A percentile compares a stretch with the other conserved stretches of the same genome.
These are phyloP conservation scores for Tulasnella sp. DNA, from an alignment of 768 basidiomycete species.

Conservation along the genomic window DNA sequence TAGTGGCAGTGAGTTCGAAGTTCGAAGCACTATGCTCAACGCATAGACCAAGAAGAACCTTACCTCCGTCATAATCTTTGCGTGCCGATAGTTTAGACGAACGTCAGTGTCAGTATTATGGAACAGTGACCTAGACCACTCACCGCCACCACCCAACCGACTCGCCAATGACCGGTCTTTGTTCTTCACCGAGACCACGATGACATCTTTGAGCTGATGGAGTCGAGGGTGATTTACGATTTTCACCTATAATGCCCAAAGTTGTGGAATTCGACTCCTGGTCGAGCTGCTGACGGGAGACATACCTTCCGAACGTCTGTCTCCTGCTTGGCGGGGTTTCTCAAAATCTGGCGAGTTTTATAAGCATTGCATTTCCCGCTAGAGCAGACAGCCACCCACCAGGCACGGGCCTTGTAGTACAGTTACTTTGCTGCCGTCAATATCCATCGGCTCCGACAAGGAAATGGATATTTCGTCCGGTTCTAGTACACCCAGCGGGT, in stretches of 20 bases:
- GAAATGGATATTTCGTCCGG: conserved; percentile 1
- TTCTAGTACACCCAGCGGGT: neutral
- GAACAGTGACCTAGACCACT: neutral
- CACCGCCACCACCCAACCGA: neutral
- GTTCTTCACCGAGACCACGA: neutral
- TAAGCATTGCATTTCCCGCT: neutral
- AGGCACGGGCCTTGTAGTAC: neutral
- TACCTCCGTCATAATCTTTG: conserved; percentile 11
- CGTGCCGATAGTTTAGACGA: neutral
- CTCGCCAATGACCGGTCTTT: neutral
- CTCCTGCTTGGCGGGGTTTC: conserved; percentile 10
- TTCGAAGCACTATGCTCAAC: neutral
- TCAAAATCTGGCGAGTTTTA: neutral
- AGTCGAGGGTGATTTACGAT: neutral
- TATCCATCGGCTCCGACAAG: neutral
- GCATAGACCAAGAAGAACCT: neutral
- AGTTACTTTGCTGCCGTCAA: neutral
- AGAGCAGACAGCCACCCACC: neutral
- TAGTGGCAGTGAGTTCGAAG: neutral
- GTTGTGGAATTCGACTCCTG: neutral
- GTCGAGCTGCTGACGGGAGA: neutral
- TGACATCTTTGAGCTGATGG: neutral
- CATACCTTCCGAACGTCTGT: conserved; percentile 6
- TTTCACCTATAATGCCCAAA: neutral
- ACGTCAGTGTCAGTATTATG: neutral